Conservation (phyloP, 805 yeast genomes). For the Vanderwaltozyma yarrowii region DNA sequence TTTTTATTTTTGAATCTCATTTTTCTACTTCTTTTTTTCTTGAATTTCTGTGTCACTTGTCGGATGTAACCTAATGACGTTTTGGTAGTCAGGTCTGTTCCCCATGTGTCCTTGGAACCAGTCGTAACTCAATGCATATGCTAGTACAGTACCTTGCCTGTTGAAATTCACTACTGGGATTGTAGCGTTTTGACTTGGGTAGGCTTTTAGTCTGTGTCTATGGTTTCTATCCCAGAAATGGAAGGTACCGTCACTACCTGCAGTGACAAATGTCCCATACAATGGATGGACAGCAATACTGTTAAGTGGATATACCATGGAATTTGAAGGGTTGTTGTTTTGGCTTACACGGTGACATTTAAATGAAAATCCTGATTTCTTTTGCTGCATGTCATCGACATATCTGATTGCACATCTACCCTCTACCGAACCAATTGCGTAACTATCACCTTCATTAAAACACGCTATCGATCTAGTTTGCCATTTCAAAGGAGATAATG, state of each 20-base stretch:
- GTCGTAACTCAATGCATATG: slow-evolving; percentile 88
- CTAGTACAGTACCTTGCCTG: slow-evolving; percentile 72
- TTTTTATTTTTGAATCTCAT: too few species aligned
- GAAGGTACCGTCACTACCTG: slow-evolving; percentile 90
- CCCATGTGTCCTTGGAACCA: slow-evolving; percentile 88
- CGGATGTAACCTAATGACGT: slow-evolving; percentile 70
- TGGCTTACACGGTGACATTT: slow-evolving; percentile 76
- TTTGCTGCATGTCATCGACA: slow-evolving; percentile 71
- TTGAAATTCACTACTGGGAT: slow-evolving; percentile 76
- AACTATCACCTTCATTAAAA: slow-evolving; percentile 87
- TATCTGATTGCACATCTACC: slow-evolving; percentile 95
- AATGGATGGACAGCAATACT: slow-evolving; percentile 79
- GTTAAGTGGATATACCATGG: slow-evolving; percentile 69
- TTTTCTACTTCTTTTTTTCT: slow-evolving; percentile 33
- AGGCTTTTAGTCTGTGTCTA: slow-evolving; percentile 73
- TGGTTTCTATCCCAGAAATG: slow-evolving; percentile 96
- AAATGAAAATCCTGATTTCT: slow-evolving; percentile 71
- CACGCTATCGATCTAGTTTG: slow-evolving; percentile 80
- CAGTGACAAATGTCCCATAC: slow-evolving; percentile 85
- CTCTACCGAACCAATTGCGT: slow-evolving; percentile 85
- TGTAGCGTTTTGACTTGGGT: slow-evolving; percentile 55
- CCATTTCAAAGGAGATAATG: slow-evolving; percentile 72
- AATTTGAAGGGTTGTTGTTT: slow-evolving; percentile 43
- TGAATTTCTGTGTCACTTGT: slow-evolving; percentile 80
- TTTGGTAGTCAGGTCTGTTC: slow-evolving; percentile 68